Evolutionary conservation across 192 early-diverging fungal genomes (phyloP), one percentile per base, ranked within the genome.

Genomic region (Coemansia sp.): DNA sequence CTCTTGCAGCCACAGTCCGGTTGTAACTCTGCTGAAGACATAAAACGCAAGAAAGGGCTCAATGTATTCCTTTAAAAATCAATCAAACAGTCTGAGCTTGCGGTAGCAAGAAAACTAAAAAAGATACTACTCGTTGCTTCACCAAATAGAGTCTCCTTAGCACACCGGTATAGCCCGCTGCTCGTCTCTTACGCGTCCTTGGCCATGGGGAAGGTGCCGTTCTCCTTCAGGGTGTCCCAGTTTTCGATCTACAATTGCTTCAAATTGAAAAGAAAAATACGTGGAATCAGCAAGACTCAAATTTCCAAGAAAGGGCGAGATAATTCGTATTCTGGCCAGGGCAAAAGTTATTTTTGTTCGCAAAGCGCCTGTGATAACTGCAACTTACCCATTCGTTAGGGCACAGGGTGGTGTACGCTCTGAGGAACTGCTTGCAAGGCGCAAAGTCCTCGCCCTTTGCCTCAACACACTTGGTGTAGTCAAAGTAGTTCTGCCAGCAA

Each of bases 401-500:
- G 85, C 97, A 99, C 66, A 99, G 83, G 49, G 87, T 83, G 64
- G 81, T 83, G 86, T 88, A 99, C 35, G 90, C 85, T 67, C 72
- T 83, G 73, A 83, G 84, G 83, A 99, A 99, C 72, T 92, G 89
- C 71, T 89, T 84, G 89, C 97, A 99, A 28, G 92, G 91, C 42
- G 87, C 82, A 71, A 85, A 98, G 65, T 97, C 95, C 82, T 97
- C 95, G 72, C 97, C 97, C 87, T 94, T 95, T 66, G 89, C 91
- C 51, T 85, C 83, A 34, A 94, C 85, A 74, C 97, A 99, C 82
- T 88, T 87, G 83, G 83, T 83, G 79, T 92, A 96, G 82, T 99
- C 97, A 59, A 88, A 87, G 82, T 96, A 99, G 88, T 95, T 94
- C 87, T 99, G 97, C 93, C 94, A 96, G 89, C 97, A 99, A 89